These are phyloP conservation scores for Fusarium keratoplasticum DNA, from an alignment of 2,329 filamentous ascomycete genomes.

Conservation along the genomic window DNA sequence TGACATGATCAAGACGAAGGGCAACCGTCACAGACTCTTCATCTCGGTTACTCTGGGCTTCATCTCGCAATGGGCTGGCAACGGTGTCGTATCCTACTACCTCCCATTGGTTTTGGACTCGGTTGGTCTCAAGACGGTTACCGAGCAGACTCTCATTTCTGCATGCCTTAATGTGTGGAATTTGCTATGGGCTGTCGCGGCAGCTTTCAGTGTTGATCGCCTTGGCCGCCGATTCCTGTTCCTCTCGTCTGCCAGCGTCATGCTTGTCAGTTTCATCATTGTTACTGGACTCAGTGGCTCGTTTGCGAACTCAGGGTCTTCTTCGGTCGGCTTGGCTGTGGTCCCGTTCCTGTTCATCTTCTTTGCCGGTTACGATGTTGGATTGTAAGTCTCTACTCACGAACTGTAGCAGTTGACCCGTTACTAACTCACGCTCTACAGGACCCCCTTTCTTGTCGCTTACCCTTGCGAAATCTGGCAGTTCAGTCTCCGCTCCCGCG, in stretches of 20 bases:
- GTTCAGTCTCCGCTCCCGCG: slow-evolving; percentile 50
- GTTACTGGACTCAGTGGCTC: slow-evolving; percentile 54
- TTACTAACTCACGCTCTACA: neutral
- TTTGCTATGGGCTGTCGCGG: slow-evolving; percentile 48
- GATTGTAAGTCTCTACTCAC: slow-evolving; percentile 44
- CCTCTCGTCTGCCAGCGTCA: slow-evolving; percentile 49
- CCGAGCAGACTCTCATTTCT: slow-evolving; percentile 55
- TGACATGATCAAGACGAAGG: slow-evolving; percentile 29
- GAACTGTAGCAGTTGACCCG: accelerated
- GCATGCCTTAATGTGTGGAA: slow-evolving; percentile 56
- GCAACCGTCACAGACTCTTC: slow-evolving; percentile 34
- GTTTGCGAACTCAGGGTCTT: slow-evolving; percentile 40
- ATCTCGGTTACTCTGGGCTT: slow-evolving; percentile 43
- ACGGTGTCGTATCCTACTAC: slow-evolving; percentile 52
- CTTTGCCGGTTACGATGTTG: slow-evolving; percentile 58
- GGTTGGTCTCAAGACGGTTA: slow-evolving; percentile 51
- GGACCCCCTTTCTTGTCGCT: slow-evolving; percentile 57
- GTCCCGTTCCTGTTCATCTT: slow-evolving; percentile 62
- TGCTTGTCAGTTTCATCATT: slow-evolving; percentile 51
- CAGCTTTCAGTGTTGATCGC: slow-evolving; percentile 54
- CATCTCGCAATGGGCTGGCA: slow-evolving; percentile 48
- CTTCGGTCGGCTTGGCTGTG: slow-evolving; percentile 55
- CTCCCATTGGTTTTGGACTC: slow-evolving; percentile 53
- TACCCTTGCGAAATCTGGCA: slow-evolving; percentile 55
- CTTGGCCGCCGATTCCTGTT: slow-evolving; percentile 56